phyloP scores from a whole-genome alignment of 164 flowering plant species.

The Litsea cubeba region DNA sequence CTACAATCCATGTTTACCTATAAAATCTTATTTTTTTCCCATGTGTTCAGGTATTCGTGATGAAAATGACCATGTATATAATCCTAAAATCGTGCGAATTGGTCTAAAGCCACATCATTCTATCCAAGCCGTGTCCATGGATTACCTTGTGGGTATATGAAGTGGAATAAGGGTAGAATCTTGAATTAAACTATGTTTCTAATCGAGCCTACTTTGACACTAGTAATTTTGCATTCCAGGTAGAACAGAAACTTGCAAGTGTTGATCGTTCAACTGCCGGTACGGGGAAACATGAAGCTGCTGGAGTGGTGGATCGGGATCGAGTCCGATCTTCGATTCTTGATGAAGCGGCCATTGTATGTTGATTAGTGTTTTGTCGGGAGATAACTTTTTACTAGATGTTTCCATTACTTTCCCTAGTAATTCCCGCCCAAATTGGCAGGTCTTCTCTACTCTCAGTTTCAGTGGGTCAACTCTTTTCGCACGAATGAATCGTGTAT shows the following conservation, averaged over 20 bases:
- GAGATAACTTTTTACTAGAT: neutral
- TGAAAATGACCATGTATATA: conserved; percentile 72
- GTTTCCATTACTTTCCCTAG: neutral
- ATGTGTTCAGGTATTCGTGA: conserved; percentile 70
- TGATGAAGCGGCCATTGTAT: conserved; percentile 93
- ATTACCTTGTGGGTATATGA: conserved; percentile 66
- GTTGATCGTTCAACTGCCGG: conserved; percentile 38
- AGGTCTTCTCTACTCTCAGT: conserved; percentile 98
- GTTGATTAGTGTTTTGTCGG: conserved; percentile 14
- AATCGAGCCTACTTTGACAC: conserved; percentile 2
- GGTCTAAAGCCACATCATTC: conserved; percentile 96
- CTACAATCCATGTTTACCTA: no score
- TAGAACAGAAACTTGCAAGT: conserved; percentile 63
- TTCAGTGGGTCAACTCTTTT: conserved; percentile 84
- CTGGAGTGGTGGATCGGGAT: conserved; percentile 49
- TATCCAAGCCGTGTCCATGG: conserved; percentile 80
- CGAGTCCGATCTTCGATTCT: conserved; percentile 70
- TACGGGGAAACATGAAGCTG: conserved; percentile 52
- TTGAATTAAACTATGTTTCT: neutral
- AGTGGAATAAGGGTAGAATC: neutral
- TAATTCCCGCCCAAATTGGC: conserved; percentile 19
- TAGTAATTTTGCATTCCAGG: conserved; percentile 39
- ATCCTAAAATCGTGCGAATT: conserved; percentile 97
- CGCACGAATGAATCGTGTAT: conserved; percentile 60
- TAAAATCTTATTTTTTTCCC: no score